Conservation (phyloP, 2,329 filamentous ascomycete species). For the Colletotrichum destructivum region DNA sequence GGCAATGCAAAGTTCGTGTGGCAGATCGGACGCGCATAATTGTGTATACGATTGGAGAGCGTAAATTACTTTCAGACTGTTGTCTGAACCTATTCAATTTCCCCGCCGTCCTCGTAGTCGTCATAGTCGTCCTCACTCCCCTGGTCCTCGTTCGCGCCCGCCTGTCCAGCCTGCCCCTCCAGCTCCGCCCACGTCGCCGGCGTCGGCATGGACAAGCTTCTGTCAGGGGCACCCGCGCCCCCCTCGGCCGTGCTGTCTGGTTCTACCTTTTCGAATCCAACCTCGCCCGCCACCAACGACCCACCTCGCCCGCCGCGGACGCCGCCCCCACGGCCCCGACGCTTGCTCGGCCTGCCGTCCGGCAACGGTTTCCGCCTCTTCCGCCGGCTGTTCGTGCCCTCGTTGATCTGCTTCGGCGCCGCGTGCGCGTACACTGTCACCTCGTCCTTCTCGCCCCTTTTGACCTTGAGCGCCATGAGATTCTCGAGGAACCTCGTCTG, state of each 20-base stretch:
- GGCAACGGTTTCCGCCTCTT: conserved; percentile 45
- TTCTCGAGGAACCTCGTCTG: conserved; percentile 75
- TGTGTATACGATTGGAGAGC: not conserved
- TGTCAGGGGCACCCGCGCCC: not conserved
- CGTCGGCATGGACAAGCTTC: conserved; percentile 52
- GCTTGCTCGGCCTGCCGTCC: conserved; percentile 30
- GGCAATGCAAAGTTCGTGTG: conserved; percentile 5
- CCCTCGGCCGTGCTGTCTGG: not conserved
- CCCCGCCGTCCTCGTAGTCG: conserved; percentile 45
- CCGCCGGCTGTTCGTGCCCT: conserved; percentile 33
- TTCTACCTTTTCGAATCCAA: not conserved
- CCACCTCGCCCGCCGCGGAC: conserved; percentile 20
- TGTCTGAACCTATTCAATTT: not conserved
- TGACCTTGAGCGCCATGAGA: conserved; percentile 75
- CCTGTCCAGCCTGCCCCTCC: conserved; percentile 31
- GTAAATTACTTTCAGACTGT: not conserved
- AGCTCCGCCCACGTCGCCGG: conserved; percentile 54
- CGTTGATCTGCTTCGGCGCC: conserved; percentile 50
- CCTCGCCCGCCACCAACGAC: not conserved
- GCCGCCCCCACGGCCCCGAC: conserved; percentile 36
- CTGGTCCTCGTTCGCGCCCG: conserved; percentile 37
- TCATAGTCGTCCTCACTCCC: conserved; percentile 46
- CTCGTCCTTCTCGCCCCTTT: conserved; percentile 75
- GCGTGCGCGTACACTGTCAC: conserved; percentile 73
- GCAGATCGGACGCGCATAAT: not conserved